A percentile compares a stretch with the other conserved stretches of the same genome.
Conservation (phyloP, 345 rosid genomes). For the Pelargonium nanum region DNA sequence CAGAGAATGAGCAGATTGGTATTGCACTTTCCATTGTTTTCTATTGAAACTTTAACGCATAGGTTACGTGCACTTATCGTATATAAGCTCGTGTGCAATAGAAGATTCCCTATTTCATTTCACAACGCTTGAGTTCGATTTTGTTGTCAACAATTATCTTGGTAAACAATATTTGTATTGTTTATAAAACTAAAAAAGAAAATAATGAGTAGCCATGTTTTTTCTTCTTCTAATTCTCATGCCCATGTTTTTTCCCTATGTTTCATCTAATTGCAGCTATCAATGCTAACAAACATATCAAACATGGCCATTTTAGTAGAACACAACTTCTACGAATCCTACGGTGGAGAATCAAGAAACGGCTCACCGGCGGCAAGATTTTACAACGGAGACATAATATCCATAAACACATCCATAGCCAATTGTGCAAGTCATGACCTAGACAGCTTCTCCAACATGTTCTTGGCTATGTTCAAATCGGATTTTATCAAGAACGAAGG, state of each 20-base stretch:
- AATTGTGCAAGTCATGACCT: slow-evolving; percentile 4
- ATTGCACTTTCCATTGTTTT: no score
- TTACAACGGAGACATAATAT: slow-evolving; percentile 36
- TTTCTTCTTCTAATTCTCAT: not conserved
- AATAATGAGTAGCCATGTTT: not conserved
- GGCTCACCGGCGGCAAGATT: slow-evolving; percentile 32
- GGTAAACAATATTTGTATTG: not conserved
- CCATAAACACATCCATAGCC: slow-evolving; percentile 15
- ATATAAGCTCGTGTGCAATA: no score
- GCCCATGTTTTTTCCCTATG: not conserved
- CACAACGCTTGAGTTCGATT: no score
- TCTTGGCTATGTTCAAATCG: slow-evolving; percentile 35
- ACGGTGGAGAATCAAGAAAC: slow-evolving; percentile 43
- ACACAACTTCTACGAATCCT: slow-evolving; percentile 35
- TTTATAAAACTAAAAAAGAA: not conserved
- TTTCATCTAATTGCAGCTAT: slow-evolving; percentile 19
- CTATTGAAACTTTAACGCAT: no score
- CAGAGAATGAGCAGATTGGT: no score
- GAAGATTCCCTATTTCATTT: no score
- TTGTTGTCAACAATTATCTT: no score
- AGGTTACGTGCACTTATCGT: no score
- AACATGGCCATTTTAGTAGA: slow-evolving; percentile 36
- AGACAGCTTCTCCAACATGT: slow-evolving; percentile 26
- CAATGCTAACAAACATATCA: slow-evolving; percentile 24
- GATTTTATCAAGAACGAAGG: slow-evolving; percentile 39